phyloP scores from a whole-genome alignment of 352 stramenopile species.

The Globisporangium emineosum region DNA sequence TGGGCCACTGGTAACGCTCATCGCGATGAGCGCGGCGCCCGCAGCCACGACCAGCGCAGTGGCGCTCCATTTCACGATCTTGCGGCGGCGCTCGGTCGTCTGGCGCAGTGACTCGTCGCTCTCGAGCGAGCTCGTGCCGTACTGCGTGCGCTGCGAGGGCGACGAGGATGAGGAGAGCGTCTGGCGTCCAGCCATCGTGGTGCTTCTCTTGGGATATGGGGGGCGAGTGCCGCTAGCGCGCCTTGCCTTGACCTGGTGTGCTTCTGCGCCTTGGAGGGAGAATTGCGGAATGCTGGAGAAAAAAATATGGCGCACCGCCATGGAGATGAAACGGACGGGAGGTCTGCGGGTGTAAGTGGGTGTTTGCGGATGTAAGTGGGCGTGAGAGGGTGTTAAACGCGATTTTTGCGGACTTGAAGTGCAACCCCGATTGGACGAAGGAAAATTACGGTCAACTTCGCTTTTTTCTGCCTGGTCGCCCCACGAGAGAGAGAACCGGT shows the following conservation, averaged over 20 bases:
- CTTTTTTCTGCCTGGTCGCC: background rate
- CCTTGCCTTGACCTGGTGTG: background rate
- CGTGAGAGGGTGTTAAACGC: background rate
- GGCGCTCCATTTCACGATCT: slow-evolving; percentile 23
- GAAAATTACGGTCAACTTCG: no score
- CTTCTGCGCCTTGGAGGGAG: background rate
- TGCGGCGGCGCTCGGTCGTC: slow-evolving; percentile 23
- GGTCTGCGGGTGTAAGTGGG: background rate
- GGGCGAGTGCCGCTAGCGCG: background rate
- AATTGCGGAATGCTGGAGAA: slow-evolving; percentile 5
- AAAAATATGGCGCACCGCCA: background rate
- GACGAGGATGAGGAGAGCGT: background rate
- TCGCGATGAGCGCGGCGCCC: slow-evolving; percentile 25
- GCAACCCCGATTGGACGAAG: background rate
- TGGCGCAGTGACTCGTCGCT: slow-evolving; percentile 17
- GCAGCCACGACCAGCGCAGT: slow-evolving; percentile 28
- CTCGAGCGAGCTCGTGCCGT: slow-evolving; percentile 28
- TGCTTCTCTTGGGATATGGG: background rate
- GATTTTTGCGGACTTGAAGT: background rate
- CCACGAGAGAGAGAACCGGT: no score
- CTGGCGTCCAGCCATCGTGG: background rate
- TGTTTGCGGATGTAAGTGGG: background rate
- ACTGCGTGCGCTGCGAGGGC: slow-evolving; percentile 16
- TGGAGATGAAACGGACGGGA: background rate
- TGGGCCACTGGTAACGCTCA: slow-evolving; percentile 13